Conservation (phyloP, 192 early-diverging fungal species). For the Gonapodya prolifera region DNA sequence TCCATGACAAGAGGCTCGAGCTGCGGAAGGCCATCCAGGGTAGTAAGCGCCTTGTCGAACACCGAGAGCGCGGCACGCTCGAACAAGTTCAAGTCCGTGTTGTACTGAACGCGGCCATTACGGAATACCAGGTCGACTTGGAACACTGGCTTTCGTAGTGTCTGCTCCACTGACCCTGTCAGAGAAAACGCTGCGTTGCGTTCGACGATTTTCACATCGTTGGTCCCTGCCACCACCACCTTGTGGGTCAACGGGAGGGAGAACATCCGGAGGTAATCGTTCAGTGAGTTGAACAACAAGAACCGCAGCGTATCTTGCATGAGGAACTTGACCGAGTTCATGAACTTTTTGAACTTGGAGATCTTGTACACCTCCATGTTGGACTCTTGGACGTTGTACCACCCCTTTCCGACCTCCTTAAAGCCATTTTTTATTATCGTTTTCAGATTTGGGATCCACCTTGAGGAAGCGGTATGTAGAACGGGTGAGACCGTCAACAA, state of each 20-base stretch:
- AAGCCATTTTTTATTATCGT: constrained; percentile 33
- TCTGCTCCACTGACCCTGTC: background rate
- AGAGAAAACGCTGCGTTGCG: background rate
- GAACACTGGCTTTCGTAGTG: constrained; percentile 31
- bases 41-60: constrained; percentile 38
- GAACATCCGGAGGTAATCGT: constrained; percentile 33
- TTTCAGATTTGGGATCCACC: constrained; percentile 40
- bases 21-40: constrained; percentile 37
- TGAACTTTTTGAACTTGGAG: constrained; percentile 41
- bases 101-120: constrained; percentile 36
- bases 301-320: constrained; percentile 49
- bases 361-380: constrained; percentile 48
- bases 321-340: constrained; percentile 45
- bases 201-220: constrained; percentile 39
- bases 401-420: constrained; percentile 50
- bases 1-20: constrained; percentile 44
- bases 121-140: constrained; percentile 37
- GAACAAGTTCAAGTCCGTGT: constrained; percentile 25
- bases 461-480: constrained; percentile 1
- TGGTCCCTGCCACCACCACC: constrained; percentile 34
- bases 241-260: constrained; percentile 27
- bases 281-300: constrained; percentile 38
- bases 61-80: constrained; percentile 26
- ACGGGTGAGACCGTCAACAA: background rate
- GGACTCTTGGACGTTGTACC: constrained; percentile 51